phyloP scores from a whole-genome alignment of 805 yeast genomes.

The Candida easanensis region DNA sequence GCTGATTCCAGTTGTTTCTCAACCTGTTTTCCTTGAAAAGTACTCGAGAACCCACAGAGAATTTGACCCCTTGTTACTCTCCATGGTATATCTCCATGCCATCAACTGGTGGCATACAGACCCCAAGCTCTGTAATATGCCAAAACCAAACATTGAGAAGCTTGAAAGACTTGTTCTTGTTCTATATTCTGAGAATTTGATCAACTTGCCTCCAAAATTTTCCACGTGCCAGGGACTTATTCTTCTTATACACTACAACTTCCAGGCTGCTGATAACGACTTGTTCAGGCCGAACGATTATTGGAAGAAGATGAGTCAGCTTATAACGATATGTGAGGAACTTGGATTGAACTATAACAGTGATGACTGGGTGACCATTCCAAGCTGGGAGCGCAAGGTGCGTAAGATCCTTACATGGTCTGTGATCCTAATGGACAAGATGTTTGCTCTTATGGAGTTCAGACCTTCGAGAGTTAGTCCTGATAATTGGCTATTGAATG shows the following conservation, averaged over 20 bases:
- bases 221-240: constrained; percentile 40
- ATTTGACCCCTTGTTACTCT: constrained; percentile 29
- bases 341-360: constrained; percentile 27
- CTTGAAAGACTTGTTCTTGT: constrained; percentile 28
- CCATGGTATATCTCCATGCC: constrained; percentile 29
- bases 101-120: constrained; percentile 27
- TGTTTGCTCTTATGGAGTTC: constrained; percentile 27
- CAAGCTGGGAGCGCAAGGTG: constrained; percentile 29
- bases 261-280: constrained; percentile 10
- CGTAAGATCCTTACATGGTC: constrained; percentile 27
- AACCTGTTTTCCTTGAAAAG: constrained; percentile 27
- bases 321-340: constrained; percentile 27
- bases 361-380: constrained; percentile 26
- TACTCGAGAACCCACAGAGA: constrained; percentile 30
- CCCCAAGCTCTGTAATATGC: constrained; percentile 4
- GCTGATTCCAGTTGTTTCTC: constrained; percentile 26
- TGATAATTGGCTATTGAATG: constrained; percentile 27
- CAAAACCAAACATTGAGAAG: constrained; percentile 23
- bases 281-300: constrained; percentile 16
- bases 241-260: constrained; percentile 29
- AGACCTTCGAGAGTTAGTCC: constrained; percentile 25
- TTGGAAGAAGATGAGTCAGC: constrained; percentile 25
- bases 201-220: constrained; percentile 29
- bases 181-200: constrained; percentile 26
- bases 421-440: constrained; percentile 27